A percentile compares a stretch with the other conserved stretches of the same genome.
Conservation (phyloP, 2,329 filamentous ascomycete species). For the Orbilia oligospora region DNA sequence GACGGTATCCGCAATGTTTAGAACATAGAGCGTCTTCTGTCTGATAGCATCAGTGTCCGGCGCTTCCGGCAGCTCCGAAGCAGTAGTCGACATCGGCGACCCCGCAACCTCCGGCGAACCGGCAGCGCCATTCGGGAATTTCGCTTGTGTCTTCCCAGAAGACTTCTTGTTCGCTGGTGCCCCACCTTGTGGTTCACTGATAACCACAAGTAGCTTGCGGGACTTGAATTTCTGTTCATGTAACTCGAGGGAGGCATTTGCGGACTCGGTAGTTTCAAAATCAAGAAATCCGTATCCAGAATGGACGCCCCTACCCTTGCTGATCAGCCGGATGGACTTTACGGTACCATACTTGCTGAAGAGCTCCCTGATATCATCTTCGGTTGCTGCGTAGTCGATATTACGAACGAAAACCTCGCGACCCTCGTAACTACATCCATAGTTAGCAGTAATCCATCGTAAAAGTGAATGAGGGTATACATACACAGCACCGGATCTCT, state of each 20-base stretch:
- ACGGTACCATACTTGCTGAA: conserved; percentile 84
- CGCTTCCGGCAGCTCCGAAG: conserved; percentile 59
- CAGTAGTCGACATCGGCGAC: conserved; percentile 66
- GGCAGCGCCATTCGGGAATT: conserved; percentile 68
- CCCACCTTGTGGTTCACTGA: conserved; percentile 65
- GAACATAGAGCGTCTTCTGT: conserved; percentile 82
- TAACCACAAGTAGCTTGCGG: conserved; percentile 75
- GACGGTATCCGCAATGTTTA: conserved; percentile 91
- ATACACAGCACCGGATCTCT: conserved; percentile 80
- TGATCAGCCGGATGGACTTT: conserved; percentile 78
- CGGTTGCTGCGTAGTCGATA: conserved; percentile 74
- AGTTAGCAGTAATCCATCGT: conserved; percentile 24
- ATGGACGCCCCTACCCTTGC: conserved; percentile 76
- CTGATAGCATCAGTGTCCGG: conserved; percentile 71
- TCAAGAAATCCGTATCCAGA: conserved; percentile 86
- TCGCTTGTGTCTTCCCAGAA: conserved; percentile 65
- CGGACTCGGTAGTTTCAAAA: conserved; percentile 79
- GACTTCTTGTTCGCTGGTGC: conserved; percentile 64
- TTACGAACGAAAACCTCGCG: conserved; percentile 86
- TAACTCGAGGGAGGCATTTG: conserved; percentile 76
- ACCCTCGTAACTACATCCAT: conserved; percentile 74
- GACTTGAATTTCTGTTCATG: conserved; percentile 79
- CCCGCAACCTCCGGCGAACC: conserved; percentile 55
- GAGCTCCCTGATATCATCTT: conserved; percentile 78
- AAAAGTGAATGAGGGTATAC: neutral